Base-by-base conservation (phyloP, 768 basidiomycete species). In the Galerina sulciceps region DNA sequence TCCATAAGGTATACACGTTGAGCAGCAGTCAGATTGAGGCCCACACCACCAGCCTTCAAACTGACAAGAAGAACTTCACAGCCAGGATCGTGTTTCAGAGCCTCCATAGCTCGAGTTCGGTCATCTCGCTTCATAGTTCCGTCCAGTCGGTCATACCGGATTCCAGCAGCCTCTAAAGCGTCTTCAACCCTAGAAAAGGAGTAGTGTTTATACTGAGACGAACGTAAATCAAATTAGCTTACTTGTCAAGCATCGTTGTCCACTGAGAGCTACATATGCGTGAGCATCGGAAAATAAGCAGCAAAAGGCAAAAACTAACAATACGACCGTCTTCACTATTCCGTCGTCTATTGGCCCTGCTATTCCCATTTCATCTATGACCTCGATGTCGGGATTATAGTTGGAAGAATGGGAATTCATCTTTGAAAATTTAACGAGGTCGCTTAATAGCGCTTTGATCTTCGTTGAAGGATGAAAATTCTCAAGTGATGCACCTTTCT, bases 101-200 rank as follows among this genome's bases (percentile, higher is more conserved):
- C 86, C 14, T 97, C 94, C 91, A 98, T 96, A 3, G 97, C 93
- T 54, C 85, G 83, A 11, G 87, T 90, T 15, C 97, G 88, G 54
- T 96, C 95, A 53, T 97, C 96, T 47, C 96, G 89, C 71, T 92
- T 96, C 97, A 99, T 99, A 3, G 94, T 95, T 1, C 97, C 97
- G 72, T 99, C 97, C 42, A 99, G 76, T 49, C 97, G 88, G 65
- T 95, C 91, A 71, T 93, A 97, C 22, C 83, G 85, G 69, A 99
- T 99, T 23, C 85, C 82, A 10, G 89, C 85, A 34, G 84, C 79
- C 64, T 93, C 90, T 31, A 98, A 74, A 31, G 94, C 95, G 63
- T 96, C 94, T 73, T 96, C 94, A 53, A 98, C 83, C 71, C 93
- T 93, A 62, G 40, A 61, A 31, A 31, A 31, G 26, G 15, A 48